phyloP scores from a whole-genome alignment of 768 basidiomycete species.

The Clavulina sp. region DNA sequence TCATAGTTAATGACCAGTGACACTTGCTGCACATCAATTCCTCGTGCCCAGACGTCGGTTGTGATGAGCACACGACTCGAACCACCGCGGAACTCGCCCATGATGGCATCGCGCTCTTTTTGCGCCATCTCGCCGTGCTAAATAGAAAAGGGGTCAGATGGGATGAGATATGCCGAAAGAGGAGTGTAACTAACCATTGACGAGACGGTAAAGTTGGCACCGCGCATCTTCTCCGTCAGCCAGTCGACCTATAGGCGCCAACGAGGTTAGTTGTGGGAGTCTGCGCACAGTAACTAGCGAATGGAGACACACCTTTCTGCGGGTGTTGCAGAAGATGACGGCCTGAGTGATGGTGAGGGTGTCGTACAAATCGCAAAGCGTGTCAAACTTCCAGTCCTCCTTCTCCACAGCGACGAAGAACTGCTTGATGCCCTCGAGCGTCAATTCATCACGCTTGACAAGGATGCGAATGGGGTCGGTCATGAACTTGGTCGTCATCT shows the following conservation, averaged over 20 bases:
- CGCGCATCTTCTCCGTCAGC: conserved; percentile 31
- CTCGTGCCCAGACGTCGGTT: conserved; percentile 28
- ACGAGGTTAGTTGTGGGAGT: background rate
- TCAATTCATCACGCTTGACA: conserved; percentile 33
- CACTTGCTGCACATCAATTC: conserved; percentile 32
- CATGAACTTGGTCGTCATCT: conserved; percentile 35
- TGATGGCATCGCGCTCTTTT: conserved; percentile 23
- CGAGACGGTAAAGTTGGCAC: conserved; percentile 29
- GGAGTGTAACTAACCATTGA: conserved; percentile 7
- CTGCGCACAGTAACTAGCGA: too few species aligned
- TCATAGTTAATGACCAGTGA: conserved; percentile 30
- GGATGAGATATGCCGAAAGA: background rate
- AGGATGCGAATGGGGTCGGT: conserved; percentile 30
- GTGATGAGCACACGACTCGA: conserved; percentile 23
- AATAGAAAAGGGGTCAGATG: background rate
- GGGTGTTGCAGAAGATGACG: conserved; percentile 34
- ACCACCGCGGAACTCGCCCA: conserved; percentile 24
- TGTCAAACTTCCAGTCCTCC: conserved; percentile 36
- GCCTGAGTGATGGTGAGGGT: conserved; percentile 33
- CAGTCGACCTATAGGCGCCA: conserved; percentile 21
- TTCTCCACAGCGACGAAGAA: conserved; percentile 31
- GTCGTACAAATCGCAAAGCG: conserved; percentile 30
- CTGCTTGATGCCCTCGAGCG: conserved; percentile 25
- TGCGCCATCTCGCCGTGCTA: conserved; percentile 24
- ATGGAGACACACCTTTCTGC: conserved; percentile 21